Evolutionary conservation across 2,329 filamentous ascomycete genomes (phyloP), one percentile per base, ranked within the genome.

Genomic region (Bisporella sp.): DNA sequence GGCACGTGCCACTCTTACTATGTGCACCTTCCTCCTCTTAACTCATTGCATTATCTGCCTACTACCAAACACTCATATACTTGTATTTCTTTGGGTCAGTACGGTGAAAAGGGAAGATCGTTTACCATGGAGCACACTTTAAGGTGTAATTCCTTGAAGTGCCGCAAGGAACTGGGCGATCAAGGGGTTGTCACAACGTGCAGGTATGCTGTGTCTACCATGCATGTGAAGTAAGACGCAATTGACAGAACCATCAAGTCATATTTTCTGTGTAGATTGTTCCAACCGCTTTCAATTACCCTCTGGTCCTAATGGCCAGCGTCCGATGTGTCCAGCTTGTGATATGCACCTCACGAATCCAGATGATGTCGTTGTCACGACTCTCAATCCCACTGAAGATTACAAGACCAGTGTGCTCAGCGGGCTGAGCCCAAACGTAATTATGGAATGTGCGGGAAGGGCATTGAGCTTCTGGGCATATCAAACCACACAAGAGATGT

Each of bases 381-480:
- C 82, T 31, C 74, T 96, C 40, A 87, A 84, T 53, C 89, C 89
- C 0, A 84, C 82, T 0, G 91, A 96, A 61, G 89, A 95, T 57
- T 95, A 93, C 73, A 95, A 95, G 68, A 89, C 87, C 0, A 91
- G 84, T 53, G 79, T 95, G 0, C 73, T 96, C 8, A 89, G 87
- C 62, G 92, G 92, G 0, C 71, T 96, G 1, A 87, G 82, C 53
- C 92, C 92, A 1, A 84, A 77, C 33, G 75, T 84, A 31, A 87
- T 96, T 56, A 89, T 95, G 77, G 91, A 96, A 60, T 95, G 89
- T 67, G 86, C 89, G 28, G 82, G 85, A 5, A 78, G 87, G 57
- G 89, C 85, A 1, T 68, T 96, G 56, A 81, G 78, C 32, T 96
- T 96, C 64, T 95, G 89, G 85, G 84, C 81, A 31, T 96, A 95